Evolutionary conservation across 768 basidiomycete species (phyloP).

Genomic region (Pleurotus pulmonarius): DNA sequence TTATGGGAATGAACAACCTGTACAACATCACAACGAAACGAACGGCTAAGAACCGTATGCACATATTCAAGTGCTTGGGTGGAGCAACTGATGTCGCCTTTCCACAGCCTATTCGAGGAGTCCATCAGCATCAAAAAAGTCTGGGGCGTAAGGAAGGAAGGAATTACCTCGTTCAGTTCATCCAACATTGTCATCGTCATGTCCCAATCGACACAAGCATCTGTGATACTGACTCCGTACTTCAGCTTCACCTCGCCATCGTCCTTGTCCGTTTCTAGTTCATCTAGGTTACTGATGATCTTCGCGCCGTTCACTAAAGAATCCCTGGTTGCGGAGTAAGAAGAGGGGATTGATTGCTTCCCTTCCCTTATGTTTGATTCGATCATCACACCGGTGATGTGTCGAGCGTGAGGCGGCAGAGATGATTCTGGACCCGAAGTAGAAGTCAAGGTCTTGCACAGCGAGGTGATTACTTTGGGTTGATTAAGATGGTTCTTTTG

Average conservation of each 20-base stretch:
- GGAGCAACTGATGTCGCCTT: too few relatives aligned
- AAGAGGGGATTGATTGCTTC: conserved; percentile 76
- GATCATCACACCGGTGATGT: conserved; percentile 93
- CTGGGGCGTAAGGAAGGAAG: background rate
- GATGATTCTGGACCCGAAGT: background rate
- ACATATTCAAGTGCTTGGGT: too few relatives aligned
- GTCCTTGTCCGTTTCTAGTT: background rate
- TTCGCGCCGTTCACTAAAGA: background rate
- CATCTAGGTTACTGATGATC: background rate
- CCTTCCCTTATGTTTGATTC: conserved; percentile 90
- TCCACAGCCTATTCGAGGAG: too few relatives aligned
- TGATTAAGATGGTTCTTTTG: conserved; percentile 64
- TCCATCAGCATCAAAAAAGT: background rate
- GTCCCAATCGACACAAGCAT: conserved; percentile 90
- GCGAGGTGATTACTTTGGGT: conserved; percentile 51
- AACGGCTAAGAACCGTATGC: too few relatives aligned
- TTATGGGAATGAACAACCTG: too few relatives aligned
- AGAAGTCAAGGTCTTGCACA: background rate
- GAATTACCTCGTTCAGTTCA: conserved; percentile 66
- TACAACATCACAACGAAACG: too few relatives aligned
- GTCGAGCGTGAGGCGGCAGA: conserved; percentile 9
- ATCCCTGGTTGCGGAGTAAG: conserved; percentile 45
- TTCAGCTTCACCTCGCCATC: conserved; percentile 42
- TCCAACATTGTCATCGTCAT: conserved; percentile 79
- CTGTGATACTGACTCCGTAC: conserved; percentile 86